Evolutionary conservation across 768 basidiomycete species (phyloP).

Genomic region (Suillus paluster): DNA sequence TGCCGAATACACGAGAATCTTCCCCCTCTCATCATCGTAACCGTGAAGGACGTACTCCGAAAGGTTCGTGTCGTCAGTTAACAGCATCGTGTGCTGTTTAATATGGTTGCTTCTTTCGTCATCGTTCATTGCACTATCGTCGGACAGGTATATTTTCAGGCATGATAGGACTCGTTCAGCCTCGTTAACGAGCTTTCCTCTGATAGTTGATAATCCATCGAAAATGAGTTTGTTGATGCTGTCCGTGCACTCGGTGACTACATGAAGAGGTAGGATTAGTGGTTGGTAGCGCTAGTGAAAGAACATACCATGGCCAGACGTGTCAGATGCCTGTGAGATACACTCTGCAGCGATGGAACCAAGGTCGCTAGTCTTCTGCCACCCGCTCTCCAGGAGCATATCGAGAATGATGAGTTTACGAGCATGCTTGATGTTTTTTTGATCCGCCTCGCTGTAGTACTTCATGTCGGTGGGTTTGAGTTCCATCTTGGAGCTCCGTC

Average conservation of each 20-base stretch:
- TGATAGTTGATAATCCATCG: not conserved
- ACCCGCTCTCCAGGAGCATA: not conserved
- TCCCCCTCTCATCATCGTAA: not conserved
- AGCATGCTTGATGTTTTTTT: not conserved
- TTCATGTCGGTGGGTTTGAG: not conserved
- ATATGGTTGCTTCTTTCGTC: not conserved
- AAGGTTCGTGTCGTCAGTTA: not conserved
- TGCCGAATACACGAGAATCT: not conserved
- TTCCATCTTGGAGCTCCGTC: not conserved
- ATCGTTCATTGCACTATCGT: not conserved
- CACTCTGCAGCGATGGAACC: not conserved
- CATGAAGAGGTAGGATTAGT: not conserved
- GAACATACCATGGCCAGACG: not conserved
- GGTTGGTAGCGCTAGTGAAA: not conserved
- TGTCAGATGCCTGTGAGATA: not conserved
- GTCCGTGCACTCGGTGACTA: not conserved
- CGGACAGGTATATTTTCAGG: not conserved
- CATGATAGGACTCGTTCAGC: not conserved
- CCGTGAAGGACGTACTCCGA: not conserved
- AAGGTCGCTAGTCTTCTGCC: not conserved
- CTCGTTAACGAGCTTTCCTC: not conserved
- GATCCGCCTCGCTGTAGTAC: not conserved
- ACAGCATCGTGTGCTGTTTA: not conserved
- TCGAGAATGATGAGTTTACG: not conserved
- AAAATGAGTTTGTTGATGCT: not conserved